Evolutionary conservation across 805 yeast genomes (phyloP), one percentile per base, ranked within the genome.

Genomic region (Danielia oregonensis): DNA sequence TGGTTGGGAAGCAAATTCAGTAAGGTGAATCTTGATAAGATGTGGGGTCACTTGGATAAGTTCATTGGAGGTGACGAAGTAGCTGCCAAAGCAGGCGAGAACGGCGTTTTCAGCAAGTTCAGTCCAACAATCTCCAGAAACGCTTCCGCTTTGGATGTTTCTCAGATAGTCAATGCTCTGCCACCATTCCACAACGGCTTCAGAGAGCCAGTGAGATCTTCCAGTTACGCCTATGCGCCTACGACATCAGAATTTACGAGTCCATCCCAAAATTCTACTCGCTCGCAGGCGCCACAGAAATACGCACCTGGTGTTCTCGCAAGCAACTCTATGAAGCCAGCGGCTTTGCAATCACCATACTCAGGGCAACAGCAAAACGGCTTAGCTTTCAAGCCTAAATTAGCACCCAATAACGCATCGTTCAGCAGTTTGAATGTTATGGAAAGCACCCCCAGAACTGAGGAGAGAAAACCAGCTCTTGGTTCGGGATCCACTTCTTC

Each of bases 21-120:
- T 10, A 79, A 80, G 49, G 83, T 82, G 16, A 79, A 76, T 46
- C 66, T 86, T 33, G 95, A 88, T 47, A 82, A 78, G 52, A 81
- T 87, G 35, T 86, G 95, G 95, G 91, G 93, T 8, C 89, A 83
- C 27, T 59, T 86, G 29, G 95, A 86, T 55, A 86, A 86, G 54
- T 88, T 91, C 38, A 82, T 95, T 25, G 97, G 96, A 1, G 97
- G 91, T 30, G 95, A 84, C 23, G 65, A 68, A 17, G 48, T 62
- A 0, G 58, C 61, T 5, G 47, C 60, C 4, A 63, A 62, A 29
- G 53, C 56, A 10, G 60, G 60, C 17, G 68, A 69, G 2, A 70
- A 65, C 24, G 84, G 82, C 8, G 78, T 79, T 0, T 82, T 83
- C 57, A 79, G 86, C 33, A 82, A 78, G 37, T 82, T 78, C 54